phyloP scores from a whole-genome alignment of 805 yeast species.

The Teunomyces gatunensis region DNA sequence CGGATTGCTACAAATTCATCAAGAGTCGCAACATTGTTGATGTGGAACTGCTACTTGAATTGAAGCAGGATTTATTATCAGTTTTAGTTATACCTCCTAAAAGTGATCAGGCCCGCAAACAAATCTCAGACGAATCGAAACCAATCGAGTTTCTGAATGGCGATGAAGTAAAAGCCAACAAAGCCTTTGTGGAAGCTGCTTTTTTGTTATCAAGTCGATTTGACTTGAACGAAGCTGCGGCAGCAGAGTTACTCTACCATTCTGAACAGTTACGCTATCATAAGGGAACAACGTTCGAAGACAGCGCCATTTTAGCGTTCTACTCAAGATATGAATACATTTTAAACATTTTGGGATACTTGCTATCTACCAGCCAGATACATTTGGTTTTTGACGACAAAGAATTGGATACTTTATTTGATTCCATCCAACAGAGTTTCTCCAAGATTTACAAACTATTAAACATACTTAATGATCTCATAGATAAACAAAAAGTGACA shows the following conservation, averaged over 20 bases:
- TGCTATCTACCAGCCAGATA: conserved; percentile 21
- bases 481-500: conserved; percentile 46
- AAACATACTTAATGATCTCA: conserved; percentile 48
- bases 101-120: conserved; percentile 45
- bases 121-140: conserved; percentile 34
- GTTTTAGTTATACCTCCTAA: conserved; percentile 44
- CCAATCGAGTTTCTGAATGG: conserved; percentile 52
- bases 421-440: conserved; percentile 53
- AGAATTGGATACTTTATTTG: conserved; percentile 24
- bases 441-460: conserved; percentile 56
- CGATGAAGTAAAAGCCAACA: conserved; percentile 58
- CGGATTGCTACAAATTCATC: conserved; percentile 47
- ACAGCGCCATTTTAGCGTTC: conserved; percentile 65
- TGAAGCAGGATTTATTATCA: conserved; percentile 45
- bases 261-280: conserved; percentile 38
- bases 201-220: conserved; percentile 53
- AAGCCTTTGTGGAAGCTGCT: conserved; percentile 60
- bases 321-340: conserved; percentile 70
- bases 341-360: conserved; percentile 55
- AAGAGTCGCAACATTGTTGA: conserved; percentile 20
- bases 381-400: conserved; percentile 18
- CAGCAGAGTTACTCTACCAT: conserved; percentile 64
- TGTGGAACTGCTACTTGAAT: conserved; percentile 21
- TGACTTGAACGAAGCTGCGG: conserved; percentile 65
- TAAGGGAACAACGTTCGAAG: conserved; percentile 51